phyloP scores from a whole-genome alignment of 176 grass and related monocot genomes.

The Saccharum officinarum region DNA sequence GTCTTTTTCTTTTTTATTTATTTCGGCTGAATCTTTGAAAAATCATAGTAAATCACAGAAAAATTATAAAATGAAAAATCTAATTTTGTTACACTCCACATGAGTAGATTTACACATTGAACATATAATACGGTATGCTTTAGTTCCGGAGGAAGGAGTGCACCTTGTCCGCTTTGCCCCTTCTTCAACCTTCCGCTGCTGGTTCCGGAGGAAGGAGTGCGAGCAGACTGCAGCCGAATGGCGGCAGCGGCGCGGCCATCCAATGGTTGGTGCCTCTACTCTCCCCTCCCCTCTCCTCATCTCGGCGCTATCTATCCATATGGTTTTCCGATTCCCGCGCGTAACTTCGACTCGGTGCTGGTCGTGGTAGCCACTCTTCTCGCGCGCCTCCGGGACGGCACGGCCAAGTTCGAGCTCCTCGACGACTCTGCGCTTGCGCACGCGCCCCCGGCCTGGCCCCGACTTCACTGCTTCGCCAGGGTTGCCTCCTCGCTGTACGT shows the following conservation, averaged over 20 bases:
- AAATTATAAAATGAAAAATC: too few species aligned
- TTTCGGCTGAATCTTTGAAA: too few species aligned
- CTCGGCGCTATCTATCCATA: not conserved
- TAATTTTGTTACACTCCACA: too few species aligned
- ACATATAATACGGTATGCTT: too few species aligned
- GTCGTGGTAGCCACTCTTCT: constrained; percentile 59
- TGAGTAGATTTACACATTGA: too few species aligned
- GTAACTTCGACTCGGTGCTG: not conserved
- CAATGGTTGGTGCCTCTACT: constrained; percentile 37
- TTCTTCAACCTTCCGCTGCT: constrained; percentile 20
- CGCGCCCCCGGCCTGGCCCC: constrained; percentile 5
- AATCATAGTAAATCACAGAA: too few species aligned
- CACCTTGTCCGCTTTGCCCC: not conserved
- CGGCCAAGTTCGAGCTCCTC: constrained; percentile 72
- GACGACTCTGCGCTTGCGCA: constrained; percentile 22
- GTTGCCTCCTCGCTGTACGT: constrained; percentile 60
- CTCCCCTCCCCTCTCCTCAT: not conserved
- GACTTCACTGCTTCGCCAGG: constrained; percentile 60
- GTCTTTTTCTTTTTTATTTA: too few species aligned
- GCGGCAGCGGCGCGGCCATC: constrained; percentile 47
- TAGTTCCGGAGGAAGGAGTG: too few species aligned
- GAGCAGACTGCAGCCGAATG: constrained; percentile 33
- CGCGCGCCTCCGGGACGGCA: constrained; percentile 71
- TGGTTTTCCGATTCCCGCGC: not conserved
- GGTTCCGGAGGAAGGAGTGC: not conserved